These are phyloP conservation scores for Tubosaeta sp. DNA, from an alignment of 768 basidiomycete genomes.

Conservation along the genomic window DNA sequence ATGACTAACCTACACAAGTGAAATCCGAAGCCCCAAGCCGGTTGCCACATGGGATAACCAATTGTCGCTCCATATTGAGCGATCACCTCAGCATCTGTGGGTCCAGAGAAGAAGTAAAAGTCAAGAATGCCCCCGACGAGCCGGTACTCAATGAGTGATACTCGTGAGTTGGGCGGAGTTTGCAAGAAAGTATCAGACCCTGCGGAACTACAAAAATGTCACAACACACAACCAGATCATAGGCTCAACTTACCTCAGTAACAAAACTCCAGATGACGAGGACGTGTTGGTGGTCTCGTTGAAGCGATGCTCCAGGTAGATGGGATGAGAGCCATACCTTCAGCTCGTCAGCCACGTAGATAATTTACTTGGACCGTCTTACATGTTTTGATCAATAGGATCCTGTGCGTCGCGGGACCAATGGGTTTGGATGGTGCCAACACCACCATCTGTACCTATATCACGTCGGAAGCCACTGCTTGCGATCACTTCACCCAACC, in stretches of 20 bases:
- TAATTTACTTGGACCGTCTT: constrained; percentile 19
- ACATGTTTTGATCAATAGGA: constrained; percentile 67
- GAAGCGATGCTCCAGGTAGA: constrained; percentile 74
- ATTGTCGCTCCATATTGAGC: constrained; percentile 68
- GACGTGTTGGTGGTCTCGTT: constrained; percentile 46
- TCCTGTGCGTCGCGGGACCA: constrained; percentile 64
- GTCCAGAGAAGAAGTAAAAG: constrained; percentile 71
- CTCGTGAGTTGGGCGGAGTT: constrained; percentile 50
- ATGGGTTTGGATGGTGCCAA: constrained; percentile 60
- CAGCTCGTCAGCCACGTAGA: neutral
- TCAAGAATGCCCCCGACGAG: constrained; percentile 72
- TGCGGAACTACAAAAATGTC: constrained; percentile 41
- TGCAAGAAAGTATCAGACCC: constrained; percentile 69
- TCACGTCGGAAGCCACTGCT: constrained; percentile 66
- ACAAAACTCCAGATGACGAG: constrained; percentile 67
- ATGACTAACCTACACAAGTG: constrained; percentile 56
- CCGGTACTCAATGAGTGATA: constrained; percentile 67
- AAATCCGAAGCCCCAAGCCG: constrained; percentile 75
- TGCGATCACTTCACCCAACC: constrained; percentile 69
- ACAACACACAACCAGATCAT: neutral
- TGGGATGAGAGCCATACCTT: constrained; percentile 69
- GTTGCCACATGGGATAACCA: constrained; percentile 68
- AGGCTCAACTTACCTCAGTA: constrained; percentile 47
- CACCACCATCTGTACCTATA: constrained; percentile 44
- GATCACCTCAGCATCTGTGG: constrained; percentile 49